Percentiles rank a stretch among this genome's conserved stretches.
These are phyloP conservation scores for Calocera cornea DNA, from an alignment of 768 basidiomycete species.

Conservation along the genomic window DNA sequence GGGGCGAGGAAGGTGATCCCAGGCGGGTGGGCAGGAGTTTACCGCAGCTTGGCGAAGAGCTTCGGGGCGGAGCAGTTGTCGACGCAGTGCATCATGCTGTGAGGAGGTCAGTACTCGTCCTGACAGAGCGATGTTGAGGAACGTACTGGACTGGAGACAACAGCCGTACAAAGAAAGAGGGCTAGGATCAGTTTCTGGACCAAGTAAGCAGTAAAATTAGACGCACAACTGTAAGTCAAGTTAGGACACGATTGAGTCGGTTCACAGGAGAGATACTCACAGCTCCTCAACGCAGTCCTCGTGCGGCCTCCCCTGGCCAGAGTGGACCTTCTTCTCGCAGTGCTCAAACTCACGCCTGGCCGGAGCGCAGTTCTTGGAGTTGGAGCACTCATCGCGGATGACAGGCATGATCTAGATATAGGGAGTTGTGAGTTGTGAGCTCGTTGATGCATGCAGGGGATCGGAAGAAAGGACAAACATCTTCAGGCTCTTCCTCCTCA, in stretches of 20 bases:
- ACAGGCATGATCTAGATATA: constrained; percentile 45
- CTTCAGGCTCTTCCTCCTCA: constrained; percentile 1
- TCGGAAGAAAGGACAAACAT: background rate
- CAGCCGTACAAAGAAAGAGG: background rate
- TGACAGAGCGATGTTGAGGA: background rate
- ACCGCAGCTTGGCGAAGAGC: constrained; percentile 59
- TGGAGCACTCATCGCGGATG: constrained; percentile 64
- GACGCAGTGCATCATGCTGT: constrained; percentile 84
- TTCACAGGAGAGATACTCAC: constrained; percentile 34
- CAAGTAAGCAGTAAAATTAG: background rate
- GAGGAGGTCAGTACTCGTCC: constrained; percentile 9
- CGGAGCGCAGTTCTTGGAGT: constrained; percentile 48
- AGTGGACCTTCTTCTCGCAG: constrained; percentile 75
- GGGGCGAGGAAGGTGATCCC: background rate
- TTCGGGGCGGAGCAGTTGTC: constrained; percentile 64
- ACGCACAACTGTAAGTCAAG: constrained; percentile 18
- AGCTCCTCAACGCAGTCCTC: constrained; percentile 91
- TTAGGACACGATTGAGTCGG: constrained; percentile 3
- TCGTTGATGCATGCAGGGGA: background rate
- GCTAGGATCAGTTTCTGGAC: constrained; percentile 6
- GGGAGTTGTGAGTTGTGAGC: background rate
- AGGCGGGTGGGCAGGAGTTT: constrained; percentile 6
- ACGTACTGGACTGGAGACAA: constrained; percentile 55
- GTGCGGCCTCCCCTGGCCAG: constrained; percentile 70
- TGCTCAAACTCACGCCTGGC: constrained; percentile 75